Evolutionary conservation across 2,329 filamentous ascomycete genomes (phyloP), one percentile per base, ranked within the genome.

Genomic region (Sarocladiaceae sp.): DNA sequence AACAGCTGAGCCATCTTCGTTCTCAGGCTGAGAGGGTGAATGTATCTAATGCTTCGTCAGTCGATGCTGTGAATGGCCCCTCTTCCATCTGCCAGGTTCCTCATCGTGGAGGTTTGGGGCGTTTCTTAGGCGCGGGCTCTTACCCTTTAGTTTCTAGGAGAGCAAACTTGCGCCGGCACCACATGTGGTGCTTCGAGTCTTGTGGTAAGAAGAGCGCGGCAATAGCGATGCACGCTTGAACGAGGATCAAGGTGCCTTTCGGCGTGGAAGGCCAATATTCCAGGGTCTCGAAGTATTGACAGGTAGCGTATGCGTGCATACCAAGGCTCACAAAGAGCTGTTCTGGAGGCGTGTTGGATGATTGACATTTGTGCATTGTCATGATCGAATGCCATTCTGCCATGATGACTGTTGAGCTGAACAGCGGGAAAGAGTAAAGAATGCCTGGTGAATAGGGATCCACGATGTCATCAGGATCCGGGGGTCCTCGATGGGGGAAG

Each of bases 301-400:
- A 90, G 33, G 84, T 82, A 44, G 77, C 74, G 51, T 84, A 77
- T 1, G 88, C 84, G 46, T 85, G 72, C 2, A 69, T 60, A 3
- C 69, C 69, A 44, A 91, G 56, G 43, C 85, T 79, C 11, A 71
- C 53, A 32, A 67, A 67, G 2, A 72, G 63, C 34, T 69, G 59
- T 54, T 65, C 75, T 31, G 73, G 70, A 42, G 78, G 63, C 2
- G 75, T 70, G 41, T 76, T 67, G 3, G 80, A 74, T 2, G 82
- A 77, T 54, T 93, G 86, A 53, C 84, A 82, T 51, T 81, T 80
- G 63, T 88, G 88, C 83, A 95, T 88, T 47, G 93, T 72, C 39
- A 83, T 74, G 19, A 90, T 79, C 6, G 83, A 83, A 59, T 87
- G 81, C 70, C 88, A 87, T 58, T 95, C 88, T 47, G 88, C 76